Conservation (phyloP, 495 filamentous ascomycete genomes). For the Tuber umbilicatum region DNA sequence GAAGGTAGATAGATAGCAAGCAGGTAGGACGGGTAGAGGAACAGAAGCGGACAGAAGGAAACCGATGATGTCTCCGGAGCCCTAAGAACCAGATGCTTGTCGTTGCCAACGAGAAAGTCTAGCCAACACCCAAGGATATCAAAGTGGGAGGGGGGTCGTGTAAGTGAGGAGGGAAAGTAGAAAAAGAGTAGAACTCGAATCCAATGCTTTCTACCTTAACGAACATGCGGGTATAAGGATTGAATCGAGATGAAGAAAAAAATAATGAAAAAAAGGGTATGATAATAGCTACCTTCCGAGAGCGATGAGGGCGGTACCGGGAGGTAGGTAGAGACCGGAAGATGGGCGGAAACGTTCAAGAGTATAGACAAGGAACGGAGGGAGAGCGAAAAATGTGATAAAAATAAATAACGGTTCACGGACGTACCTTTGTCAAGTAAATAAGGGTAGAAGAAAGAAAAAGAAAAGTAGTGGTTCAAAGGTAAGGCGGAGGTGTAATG, state of each 20-base stretch:
- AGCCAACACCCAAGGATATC: background rate
- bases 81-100: conserved; percentile 12
- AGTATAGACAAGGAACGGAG: background rate
- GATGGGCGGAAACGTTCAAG: background rate
- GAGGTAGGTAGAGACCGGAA: background rate
- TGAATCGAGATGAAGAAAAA: background rate
- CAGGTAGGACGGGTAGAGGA: background rate
- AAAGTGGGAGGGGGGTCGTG: background rate
- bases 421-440: conserved; percentile 22
- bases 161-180: background rate
- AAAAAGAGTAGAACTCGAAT: background rate
- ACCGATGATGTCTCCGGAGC: conserved; percentile 15
- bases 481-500: conserved; percentile 33
- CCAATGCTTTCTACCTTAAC: conserved; percentile 1
- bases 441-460: conserved; percentile 16
- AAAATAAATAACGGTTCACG: conserved; percentile 14
- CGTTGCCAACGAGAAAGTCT: background rate
- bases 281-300: background rate
- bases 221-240: background rate
- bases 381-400: conserved; percentile 14
- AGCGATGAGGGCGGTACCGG: background rate
- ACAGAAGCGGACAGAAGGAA: background rate
- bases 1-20: conserved; percentile 5
- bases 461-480: conserved; percentile 19
- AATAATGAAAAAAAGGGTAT: background rate